Base-by-base conservation (phyloP, 441 rosid genomes). In the Sinapis alba region DNA sequence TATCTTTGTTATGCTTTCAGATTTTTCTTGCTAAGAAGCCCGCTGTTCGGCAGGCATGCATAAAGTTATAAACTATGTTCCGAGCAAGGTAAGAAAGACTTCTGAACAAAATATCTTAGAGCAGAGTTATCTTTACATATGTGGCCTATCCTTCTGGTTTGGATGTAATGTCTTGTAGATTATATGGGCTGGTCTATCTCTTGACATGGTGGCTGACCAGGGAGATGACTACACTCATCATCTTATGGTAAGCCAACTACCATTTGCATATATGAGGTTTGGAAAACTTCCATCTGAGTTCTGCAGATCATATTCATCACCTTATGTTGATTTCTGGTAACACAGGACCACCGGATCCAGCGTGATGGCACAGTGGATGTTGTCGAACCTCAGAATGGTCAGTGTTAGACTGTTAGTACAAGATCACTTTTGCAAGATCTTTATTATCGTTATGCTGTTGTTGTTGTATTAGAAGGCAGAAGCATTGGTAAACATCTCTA, bases 191-290 rank as follows among this genome's bases (percentile, higher is more conserved):
- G 97, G 92, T 83, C 97, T n/a, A n/a, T n/a, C n/a, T n/a, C n/a
- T n/a, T n/a, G n/a, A 92, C 82, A 89, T 94, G 92, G 97, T 89
- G 82, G 97, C 98, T 67, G 99, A 92, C 63, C 76, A 72, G 78
- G 98, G 97, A 69, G 99, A 92, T 81, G 99, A 94, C 83, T 92
- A 94, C 81, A 84, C 88, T 34, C 99, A 90, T 82, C 89, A 30
- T 30, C 34, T 92, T 78, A 90, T 86, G 19, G 99, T 94, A 86
- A 53, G 89, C 74, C 63, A 58, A 59, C 57, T 77, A 26, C 62
- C 64, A 45, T 43, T 43, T 76, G 57, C 59, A 57, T 20, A 61
- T 51, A 12, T 30, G 18, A 27, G n/a, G 64, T 62, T 53, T 73
- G 21, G 71, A 73, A 56, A 38, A 18, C 57, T 36, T 63, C 64